Percentiles rank a stretch among this genome's conserved stretches.
Evolutionary conservation across 1,284 basidiomycete species (phyloP).

Genomic region (Ustilago xerochloae): DNA sequence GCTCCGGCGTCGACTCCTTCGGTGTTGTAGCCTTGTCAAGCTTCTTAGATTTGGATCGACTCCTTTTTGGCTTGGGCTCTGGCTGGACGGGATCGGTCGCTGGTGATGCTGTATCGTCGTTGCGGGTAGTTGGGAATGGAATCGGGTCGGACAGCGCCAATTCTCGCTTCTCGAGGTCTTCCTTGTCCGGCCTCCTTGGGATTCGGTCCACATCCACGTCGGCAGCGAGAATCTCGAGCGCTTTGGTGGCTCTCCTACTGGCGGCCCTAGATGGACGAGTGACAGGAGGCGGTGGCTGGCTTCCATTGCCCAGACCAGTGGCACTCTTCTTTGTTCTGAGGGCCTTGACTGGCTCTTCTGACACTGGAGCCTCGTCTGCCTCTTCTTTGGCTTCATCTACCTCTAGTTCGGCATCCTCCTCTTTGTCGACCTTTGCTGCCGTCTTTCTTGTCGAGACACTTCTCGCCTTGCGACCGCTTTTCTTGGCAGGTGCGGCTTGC

Average conservation of each 20-base stretch:
- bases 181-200: constrained; percentile 25
- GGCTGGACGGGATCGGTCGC: constrained; percentile 19
- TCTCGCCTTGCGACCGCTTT: constrained; percentile 26
- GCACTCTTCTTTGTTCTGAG: constrained; percentile 37
- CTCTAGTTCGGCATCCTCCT: neutral
- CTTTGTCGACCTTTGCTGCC: constrained; percentile 10
- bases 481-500: constrained; percentile 9
- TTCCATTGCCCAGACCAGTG: constrained; percentile 27
- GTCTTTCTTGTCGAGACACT: constrained; percentile 26
- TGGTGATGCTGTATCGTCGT: constrained; percentile 3
- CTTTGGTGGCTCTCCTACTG: constrained; percentile 40
- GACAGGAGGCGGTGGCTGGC: constrained; percentile 4
- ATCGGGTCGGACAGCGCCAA: constrained; percentile 33
- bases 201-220: constrained; percentile 41
- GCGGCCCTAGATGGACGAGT: constrained; percentile 30
- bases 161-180: constrained; percentile 29
- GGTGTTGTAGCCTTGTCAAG: constrained; percentile 17
- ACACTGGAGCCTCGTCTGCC: neutral
- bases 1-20: constrained; percentile 7
- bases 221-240: constrained; percentile 26
- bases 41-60: constrained; percentile 41
- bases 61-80: constrained; percentile 21
- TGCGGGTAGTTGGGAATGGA: constrained; percentile 17
- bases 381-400: neutral
- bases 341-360: constrained; percentile 12